A percentile compares a stretch with the other conserved stretches of the same genome.
phyloP scores from a whole-genome alignment of 352 stramenopile genomes.

The Phytophthora foliorum region DNA sequence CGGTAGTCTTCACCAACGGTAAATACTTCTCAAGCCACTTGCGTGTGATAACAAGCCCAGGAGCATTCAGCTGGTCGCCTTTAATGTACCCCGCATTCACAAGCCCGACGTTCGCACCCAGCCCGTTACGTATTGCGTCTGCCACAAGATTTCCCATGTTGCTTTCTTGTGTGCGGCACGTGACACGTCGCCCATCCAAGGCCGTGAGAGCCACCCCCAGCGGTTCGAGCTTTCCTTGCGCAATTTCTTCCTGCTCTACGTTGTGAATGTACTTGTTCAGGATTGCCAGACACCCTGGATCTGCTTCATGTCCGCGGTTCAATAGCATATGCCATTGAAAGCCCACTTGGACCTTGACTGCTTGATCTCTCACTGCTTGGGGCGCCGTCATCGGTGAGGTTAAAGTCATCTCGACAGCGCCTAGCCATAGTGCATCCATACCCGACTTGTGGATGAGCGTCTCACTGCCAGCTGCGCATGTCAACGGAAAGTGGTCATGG shows the following conservation, averaged over 20 bases:
- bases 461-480: conserved; percentile 49
- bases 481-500: conserved; percentile 90
- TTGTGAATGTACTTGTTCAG: conserved; percentile 51
- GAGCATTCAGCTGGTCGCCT: conserved; percentile 66
- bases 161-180: conserved; percentile 70
- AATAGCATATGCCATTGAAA: conserved; percentile 82
- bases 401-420: conserved; percentile 73
- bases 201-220: conserved; percentile 42
- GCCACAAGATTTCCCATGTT: conserved; percentile 84
- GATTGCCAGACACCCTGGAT: conserved; percentile 53
- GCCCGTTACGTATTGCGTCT: conserved; percentile 69
- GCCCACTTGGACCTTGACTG: conserved; percentile 21
- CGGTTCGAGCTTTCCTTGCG: conserved; percentile 51
- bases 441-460: conserved; percentile 90
- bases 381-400: conserved; percentile 4
- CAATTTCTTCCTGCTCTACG: conserved; percentile 62
- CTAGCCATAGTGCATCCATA: conserved; percentile 86
- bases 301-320: conserved; percentile 61
- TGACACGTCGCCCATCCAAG: conserved; percentile 75
- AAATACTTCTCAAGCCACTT: conserved; percentile 77
- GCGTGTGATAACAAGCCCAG: conserved; percentile 60
- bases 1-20: conserved; percentile 61
- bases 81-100: conserved; percentile 89
- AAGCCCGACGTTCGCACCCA: conserved; percentile 66
- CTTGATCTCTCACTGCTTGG: neutral